phyloP scores from a whole-genome alignment of 2,329 filamentous ascomycete genomes.

The Penicillium sp. region DNA sequence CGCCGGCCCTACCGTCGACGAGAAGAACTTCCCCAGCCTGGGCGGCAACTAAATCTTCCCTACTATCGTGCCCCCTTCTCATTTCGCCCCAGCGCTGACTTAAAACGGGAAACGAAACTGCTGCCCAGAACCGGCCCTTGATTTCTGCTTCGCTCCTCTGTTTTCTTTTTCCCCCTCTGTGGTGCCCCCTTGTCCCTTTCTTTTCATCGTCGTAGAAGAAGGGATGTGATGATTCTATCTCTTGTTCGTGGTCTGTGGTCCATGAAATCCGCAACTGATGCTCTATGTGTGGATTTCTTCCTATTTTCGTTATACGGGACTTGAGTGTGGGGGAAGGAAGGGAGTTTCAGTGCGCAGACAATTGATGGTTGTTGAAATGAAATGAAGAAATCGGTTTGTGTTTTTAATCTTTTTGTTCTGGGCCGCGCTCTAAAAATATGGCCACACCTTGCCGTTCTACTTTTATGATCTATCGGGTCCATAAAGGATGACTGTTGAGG shows the following conservation, averaged over 20 bases:
- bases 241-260: slow-evolving; percentile 4
- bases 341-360: background rate
- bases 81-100: slow-evolving; percentile 1
- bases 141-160: background rate
- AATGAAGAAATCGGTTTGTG: slow-evolving; percentile 6
- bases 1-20: slow-evolving; percentile 40
- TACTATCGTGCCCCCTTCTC: background rate
- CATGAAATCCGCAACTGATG: slow-evolving; percentile 6
- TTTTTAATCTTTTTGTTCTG: slow-evolving; percentile 4
- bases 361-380: slow-evolving; percentile 1
- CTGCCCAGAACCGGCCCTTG: slow-evolving; percentile 6
- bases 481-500: background rate
- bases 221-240: background rate
- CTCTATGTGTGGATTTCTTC: slow-evolving; percentile 2
- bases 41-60: slow-evolving; percentile 39
- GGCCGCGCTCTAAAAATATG: slow-evolving; percentile 4
- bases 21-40: slow-evolving; percentile 50
- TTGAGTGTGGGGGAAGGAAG: background rate
- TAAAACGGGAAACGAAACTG: slow-evolving; percentile 1
- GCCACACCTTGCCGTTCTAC: background rate
- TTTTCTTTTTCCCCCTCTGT: background rate
- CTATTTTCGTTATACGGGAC: background rate
- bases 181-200: background rate
- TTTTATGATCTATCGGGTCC: background rate
- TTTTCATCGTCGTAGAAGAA: background rate